Percentiles rank a stretch among this genome's conserved stretches.
These are phyloP conservation scores for Debaryomycetaceae sp. DNA, from an alignment of 1,139 yeast species.

Conservation along the genomic window DNA sequence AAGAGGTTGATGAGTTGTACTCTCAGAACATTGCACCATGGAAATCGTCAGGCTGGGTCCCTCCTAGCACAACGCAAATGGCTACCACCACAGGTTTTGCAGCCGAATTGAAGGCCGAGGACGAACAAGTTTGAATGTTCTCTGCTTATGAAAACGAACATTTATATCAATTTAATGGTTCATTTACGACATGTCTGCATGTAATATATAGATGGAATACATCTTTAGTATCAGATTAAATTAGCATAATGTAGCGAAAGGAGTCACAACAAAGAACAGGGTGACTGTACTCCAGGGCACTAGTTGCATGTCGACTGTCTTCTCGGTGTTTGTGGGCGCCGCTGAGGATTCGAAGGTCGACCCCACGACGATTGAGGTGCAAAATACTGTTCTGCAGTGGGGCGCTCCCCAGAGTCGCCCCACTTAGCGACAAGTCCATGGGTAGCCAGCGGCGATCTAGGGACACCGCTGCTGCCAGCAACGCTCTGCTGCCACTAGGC, in stretches of 20 bases:
- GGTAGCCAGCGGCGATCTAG: too few species aligned
- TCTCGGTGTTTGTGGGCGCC: too few species aligned
- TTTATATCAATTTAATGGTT: background rate
- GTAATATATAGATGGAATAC: background rate
- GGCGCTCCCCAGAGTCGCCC: too few species aligned
- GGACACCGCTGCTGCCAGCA: too few species aligned
- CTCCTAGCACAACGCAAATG: constrained; percentile 31
- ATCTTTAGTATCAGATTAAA: background rate
- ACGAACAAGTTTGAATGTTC: constrained; percentile 7
- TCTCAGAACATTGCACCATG: constrained; percentile 41
- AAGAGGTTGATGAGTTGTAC: constrained; percentile 64
- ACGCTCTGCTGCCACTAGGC: background rate
- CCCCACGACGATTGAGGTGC: too few species aligned
- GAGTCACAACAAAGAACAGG: too few species aligned
- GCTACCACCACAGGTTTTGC: constrained; percentile 10
- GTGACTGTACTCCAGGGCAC: too few species aligned
- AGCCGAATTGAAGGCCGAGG: constrained; percentile 8
- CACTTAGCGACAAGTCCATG: too few species aligned
- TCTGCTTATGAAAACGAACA: background rate
- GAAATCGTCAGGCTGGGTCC: constrained; percentile 46
- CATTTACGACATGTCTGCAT: background rate
- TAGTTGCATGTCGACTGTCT: too few species aligned
- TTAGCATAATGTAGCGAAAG: too few species aligned
- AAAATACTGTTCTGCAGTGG: too few species aligned
- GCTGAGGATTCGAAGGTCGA: too few species aligned